These are phyloP conservation scores for California macrophylla DNA, from an alignment of 441 rosid genomes.

Conservation along the genomic window DNA sequence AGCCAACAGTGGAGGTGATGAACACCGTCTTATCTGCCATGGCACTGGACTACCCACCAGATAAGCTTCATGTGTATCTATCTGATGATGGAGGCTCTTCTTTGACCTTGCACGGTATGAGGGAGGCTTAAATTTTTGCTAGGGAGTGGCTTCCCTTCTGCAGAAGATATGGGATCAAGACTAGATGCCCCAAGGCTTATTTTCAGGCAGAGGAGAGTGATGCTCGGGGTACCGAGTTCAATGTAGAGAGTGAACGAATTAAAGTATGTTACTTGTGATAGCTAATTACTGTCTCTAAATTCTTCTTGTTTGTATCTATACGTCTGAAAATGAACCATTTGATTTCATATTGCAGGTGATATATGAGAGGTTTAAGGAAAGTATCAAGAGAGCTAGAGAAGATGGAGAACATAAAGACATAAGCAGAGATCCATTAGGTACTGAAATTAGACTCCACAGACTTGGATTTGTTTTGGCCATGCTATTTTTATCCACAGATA, in stretches of 20 bases:
- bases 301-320: neutral
- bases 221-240: neutral
- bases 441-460: no score
- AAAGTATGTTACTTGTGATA: neutral
- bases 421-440: slow-evolving; percentile 8
- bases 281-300: neutral
- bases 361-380: slow-evolving; percentile 23
- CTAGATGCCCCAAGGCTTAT: slow-evolving; percentile 37
- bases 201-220: slow-evolving; percentile 20
- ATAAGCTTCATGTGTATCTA: slow-evolving; percentile 40
- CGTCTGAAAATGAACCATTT: neutral
- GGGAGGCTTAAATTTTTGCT: slow-evolving; percentile 39
- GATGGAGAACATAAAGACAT: slow-evolving; percentile 1
- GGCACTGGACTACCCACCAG: slow-evolving; percentile 32
- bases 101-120: slow-evolving; percentile 34
- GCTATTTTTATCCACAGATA: no score
- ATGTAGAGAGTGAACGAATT: neutral
- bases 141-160: slow-evolving; percentile 45
- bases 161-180: slow-evolving; percentile 26
- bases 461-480: no score
- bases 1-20: slow-evolving; percentile 31
- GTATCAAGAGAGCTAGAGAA: slow-evolving; percentile 18
- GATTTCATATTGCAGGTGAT: slow-evolving; percentile 11
- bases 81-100: slow-evolving; percentile 53
- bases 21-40: slow-evolving; percentile 35